Evolutionary conservation across 148 eudicot genomes (phyloP), one percentile per base, ranked within the genome.

Genomic region (Arctostaphylos glauca): DNA sequence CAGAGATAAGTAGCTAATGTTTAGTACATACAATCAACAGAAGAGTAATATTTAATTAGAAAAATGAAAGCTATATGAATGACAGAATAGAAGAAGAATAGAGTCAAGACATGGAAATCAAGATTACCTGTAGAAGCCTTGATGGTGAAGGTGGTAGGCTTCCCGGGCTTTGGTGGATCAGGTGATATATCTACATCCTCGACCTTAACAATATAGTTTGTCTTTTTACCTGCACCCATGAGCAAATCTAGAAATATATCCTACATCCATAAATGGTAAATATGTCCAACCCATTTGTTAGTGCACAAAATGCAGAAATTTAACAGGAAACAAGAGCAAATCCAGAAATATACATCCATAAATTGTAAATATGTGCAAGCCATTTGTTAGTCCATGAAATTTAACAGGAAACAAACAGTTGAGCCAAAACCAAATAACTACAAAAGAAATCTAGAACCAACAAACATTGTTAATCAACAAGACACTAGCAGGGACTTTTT

Each of bases 141-240:
- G 70, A 83, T 83, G 54, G 81, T 67, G 68, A 83, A 83, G 66
- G 85, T 83, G 23, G 81, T 77, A 21, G 81, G 81, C 23, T 52
- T n/a, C 64, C 81, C 85, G 5, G 81, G 55, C 19, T 31, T n/a
- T 16, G 77, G 68, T 5, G 85, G 85, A 77, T 83, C 68, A 67
- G 85, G 85, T 10, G 85, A 77, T 66, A 83, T 83, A 48, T 66
- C 85, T 12, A 83, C 81, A 67, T 77, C 85, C 15, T 72, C 60
- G 55, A 83, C 81, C 81, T 83, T 44, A 67, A 83, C 85, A 52
- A 25, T 64, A 77, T 83, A 83, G n/a, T n/a, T 56, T 16, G 3
- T 9, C 73, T 76, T 83, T 50, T 66, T 76, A 52, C 59, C 84
- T 83, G 80, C 64, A 76, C 60, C 19, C 25, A 47, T 15, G 3